Evolutionary conservation across 1,284 basidiomycete species (phyloP).

Genomic region (Mycena citricolor): DNA sequence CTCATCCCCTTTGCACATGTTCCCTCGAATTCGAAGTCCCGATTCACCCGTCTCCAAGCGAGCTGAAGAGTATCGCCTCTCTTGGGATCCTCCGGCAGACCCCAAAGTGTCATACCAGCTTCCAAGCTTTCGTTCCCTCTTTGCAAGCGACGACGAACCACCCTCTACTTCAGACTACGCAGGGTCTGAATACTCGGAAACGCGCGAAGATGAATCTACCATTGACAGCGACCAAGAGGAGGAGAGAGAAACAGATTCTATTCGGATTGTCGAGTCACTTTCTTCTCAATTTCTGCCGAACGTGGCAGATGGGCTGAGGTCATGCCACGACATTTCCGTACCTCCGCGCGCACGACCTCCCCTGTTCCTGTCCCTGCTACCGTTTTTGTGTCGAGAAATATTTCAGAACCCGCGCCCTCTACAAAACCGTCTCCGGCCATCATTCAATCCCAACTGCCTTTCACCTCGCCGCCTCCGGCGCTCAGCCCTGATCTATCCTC

Average conservation of each 20-base stretch:
- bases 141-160: slow-evolving; percentile 21
- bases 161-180: slow-evolving; percentile 21
- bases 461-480: slow-evolving; percentile 36
- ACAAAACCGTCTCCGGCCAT: slow-evolving; percentile 5
- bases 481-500: slow-evolving; percentile 29
- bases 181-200: slow-evolving; percentile 20
- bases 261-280: slow-evolving; percentile 15
- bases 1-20: slow-evolving; percentile 9
- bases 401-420: slow-evolving; percentile 22
- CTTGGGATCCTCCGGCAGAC: slow-evolving; percentile 19
- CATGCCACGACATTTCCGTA: slow-evolving; percentile 18
- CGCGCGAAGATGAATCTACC: slow-evolving; percentile 16
- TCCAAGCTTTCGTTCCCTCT: slow-evolving; percentile 22
- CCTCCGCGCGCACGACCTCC: slow-evolving; percentile 21
- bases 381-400: slow-evolving; percentile 16
- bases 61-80: slow-evolving; percentile 18
- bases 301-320: slow-evolving; percentile 20
- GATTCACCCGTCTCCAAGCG: slow-evolving; percentile 5
- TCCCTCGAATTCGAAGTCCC: slow-evolving; percentile 21
- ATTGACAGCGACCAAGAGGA: slow-evolving; percentile 22
- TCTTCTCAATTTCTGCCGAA: slow-evolving; percentile 18
- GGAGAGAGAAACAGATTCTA: slow-evolving; percentile 13
- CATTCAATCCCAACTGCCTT: slow-evolving; percentile 1
- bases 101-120: slow-evolving; percentile 17
- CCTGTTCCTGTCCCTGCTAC: slow-evolving; percentile 18